Base-by-base conservation (phyloP, 352 stramenopile genomes). In the Phytopythium chamaehyphon region DNA sequence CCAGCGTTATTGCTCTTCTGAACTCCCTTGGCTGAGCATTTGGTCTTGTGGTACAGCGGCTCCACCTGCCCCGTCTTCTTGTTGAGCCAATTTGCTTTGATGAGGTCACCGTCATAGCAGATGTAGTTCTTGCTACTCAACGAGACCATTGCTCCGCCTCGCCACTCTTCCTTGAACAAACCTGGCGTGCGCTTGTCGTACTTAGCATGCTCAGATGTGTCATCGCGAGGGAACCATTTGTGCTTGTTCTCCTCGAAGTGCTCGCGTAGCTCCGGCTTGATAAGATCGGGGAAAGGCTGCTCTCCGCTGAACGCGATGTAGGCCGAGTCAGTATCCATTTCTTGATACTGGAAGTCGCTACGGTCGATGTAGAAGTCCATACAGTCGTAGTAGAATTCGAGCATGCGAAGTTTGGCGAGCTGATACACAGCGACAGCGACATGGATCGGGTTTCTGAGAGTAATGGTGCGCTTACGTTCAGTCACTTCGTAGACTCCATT, bases 81-180 rank as follows among this genome's bases (percentile, higher is more conserved):
- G 28, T 33, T 33, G 28, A 33, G 5, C 28, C 28, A 33, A 9
- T 33, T 33, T 33, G 28, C 28, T 10, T 9, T 33, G 28, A 33
- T 33, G 28, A 33, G 28, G 28, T 33, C 28, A 9, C 28, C 28
- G 9, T 33, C 21, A 50, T 65, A 65, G 43, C 57, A 66, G 37
- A 62, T 62, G 28, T 70, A 66, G 38, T 61, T 64, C 38, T 68
- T 68, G 0, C 15, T 22, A 0, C 39, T 55, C 28, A 64, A 31
- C 33, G 24, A 57, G 1, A 67, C 40, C 43, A 67, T 67, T 28
- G 28, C 40, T 45, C 57, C 40, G 6, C 49, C 43, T 24, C 50
- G 39, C 55, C 51, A 56, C 49, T 63, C 51, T 15, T 68, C 55
- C 21, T 63, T 67, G 22, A 64, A 64, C 7, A 68, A 21, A 35